Base-by-base conservation (phyloP, 169 alveolate genomes). In the Plasmodium falciparum region DNA sequence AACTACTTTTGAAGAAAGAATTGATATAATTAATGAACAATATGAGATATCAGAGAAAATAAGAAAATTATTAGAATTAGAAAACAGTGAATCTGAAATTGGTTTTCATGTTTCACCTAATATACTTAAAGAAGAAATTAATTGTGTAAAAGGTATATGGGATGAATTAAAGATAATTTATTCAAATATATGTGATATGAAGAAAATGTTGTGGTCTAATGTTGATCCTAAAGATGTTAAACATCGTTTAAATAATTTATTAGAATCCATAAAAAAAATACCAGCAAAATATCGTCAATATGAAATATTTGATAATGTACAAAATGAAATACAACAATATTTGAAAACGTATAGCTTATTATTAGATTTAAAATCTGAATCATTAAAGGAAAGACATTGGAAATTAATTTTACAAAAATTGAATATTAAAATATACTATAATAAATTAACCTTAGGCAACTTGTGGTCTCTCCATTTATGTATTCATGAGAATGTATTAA, bases 351-450 rank as follows among this genome's bases (percentile, higher is more conserved):
- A 91, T 73, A 75, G 17, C 50, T 88, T 91, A 33, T 88, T 97
- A 56, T 74, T 93, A 8, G 99, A 98, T 54, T 85, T 97, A 80
- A 97, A 98, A 88, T 96, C 99, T 1, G 99, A 98, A 61, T 98
- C 99, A 4, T 96, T 98, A 93, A 98, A 98, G 91, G 99, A 97
- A 22, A 89, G 99, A 26, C 99, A 98, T 91, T 98, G 99, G 99
- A 96, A 95, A 88, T 80, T 83, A 6, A 91, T 98, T 12, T 93
- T 97, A n/a, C 92, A 93, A 61, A 93, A 90, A 73, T 91, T 97
- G 47, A 67, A 90, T 50, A 85, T 97, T 24, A 94, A 93, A 39
- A 89, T 92, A 56, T 67, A 90, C 15, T 76, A 95, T 47, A 95
- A 94, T 67, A 98, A 97, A n/a, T 75, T 98, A 43, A 94, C 97